Evolutionary conservation across 345 rosid species (phyloP), one percentile per base, ranked within the genome.

Genomic region (Salix caprea): DNA sequence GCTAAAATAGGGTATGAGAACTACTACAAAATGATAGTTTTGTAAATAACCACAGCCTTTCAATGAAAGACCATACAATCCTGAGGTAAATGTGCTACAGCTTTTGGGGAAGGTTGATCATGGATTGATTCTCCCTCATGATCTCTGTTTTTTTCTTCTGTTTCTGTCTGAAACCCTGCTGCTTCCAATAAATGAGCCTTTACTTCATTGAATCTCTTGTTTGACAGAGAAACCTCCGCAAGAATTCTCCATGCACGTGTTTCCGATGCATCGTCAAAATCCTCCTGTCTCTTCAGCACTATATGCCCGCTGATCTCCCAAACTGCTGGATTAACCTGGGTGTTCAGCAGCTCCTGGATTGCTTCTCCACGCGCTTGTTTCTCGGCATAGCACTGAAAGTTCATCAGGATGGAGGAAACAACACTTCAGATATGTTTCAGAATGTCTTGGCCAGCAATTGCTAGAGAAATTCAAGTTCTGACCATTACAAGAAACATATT

Each of bases 281-380:
- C 98, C 79, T 89, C 81, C 89, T 85, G 93, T 87, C 94, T 91
- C 87, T 96, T 93, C 62, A 93, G 70, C 76, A 96, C 99, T 84
- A 96, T 93, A 78, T 96, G 98, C 18, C 99, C 98, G 60, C 97
- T 93, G 19, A 96, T 96, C 72, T 96, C 98, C 98, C 97, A 93
- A 34, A 95, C 99, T 6, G 98, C 98, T 67, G 97, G 98, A 81
- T 93, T 95, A 81, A 95, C 99, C 76, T 93, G 98, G 9, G 99
- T 92, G 65, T 96, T 97, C 71, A 93, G 82, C 56, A 96, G 85
- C 82, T 91, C 87, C 0, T 86, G 37, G 77, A 90, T 90, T 71
- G 92, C 97, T 83, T 91, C 97, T 52, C 98, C 97, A 58, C 92
- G 86, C 64, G 99, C 99, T 78, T 93, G 98, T 79, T 91, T 96